A percentile compares a stretch with the other conserved stretches of the same genome.
phyloP scores from a whole-genome alignment of 31 red algal species.

The Porphyra umbilicalis region DNA sequence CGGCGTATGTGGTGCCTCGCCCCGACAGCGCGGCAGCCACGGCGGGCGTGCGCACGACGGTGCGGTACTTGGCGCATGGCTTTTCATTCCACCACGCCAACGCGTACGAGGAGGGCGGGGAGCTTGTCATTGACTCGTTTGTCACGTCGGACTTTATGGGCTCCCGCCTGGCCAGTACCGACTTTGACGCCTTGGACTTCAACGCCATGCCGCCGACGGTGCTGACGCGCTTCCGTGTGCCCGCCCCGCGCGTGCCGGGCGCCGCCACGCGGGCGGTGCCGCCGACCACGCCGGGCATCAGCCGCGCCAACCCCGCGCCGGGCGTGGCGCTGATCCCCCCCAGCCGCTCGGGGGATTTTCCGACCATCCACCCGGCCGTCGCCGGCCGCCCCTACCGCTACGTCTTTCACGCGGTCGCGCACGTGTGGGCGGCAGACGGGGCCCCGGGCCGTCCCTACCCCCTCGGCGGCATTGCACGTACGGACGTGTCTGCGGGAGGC shows the following conservation, averaged over 20 bases:
- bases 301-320: neutral
- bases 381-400: neutral
- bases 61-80: neutral
- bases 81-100: slow-evolving; percentile 14
- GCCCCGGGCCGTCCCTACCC: neutral
- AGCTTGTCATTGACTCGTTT: neutral
- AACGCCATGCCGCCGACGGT: neutral
- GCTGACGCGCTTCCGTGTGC: neutral
- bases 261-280: no score
- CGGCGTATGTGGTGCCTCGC: neutral
- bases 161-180: neutral
- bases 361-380: neutral
- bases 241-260: neutral
- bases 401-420: neutral
- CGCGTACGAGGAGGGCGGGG: neutral
- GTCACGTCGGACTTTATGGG: neutral
- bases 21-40: neutral
- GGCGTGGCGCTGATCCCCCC: neutral
- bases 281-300: neutral
- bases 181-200: neutral
- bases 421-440: neutral
- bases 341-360: neutral
- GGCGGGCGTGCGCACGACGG: neutral
- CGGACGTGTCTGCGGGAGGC: neutral
- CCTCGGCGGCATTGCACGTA: neutral